phyloP scores from a whole-genome alignment of 2,329 filamentous ascomycete species.

The Hymenoscyphus fraxineus region DNA sequence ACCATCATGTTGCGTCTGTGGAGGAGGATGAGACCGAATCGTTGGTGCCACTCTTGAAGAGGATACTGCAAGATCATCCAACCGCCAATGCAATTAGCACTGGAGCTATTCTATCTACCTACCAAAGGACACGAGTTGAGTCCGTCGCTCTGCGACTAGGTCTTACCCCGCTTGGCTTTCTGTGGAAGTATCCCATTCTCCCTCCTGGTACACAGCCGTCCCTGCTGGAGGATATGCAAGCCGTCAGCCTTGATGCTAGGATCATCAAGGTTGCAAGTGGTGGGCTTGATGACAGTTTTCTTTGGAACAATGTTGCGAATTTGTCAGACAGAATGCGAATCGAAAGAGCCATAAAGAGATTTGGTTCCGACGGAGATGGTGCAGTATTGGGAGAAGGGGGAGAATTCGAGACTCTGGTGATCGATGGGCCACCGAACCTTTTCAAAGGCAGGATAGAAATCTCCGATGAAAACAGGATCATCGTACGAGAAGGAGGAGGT shows the following conservation, averaged over 20 bases:
- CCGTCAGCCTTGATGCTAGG: slow-evolving; percentile 74
- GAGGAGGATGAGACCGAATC: slow-evolving; percentile 80
- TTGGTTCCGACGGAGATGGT: slow-evolving; percentile 61
- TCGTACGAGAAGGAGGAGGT: slow-evolving; percentile 69
- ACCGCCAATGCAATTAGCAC: slow-evolving; percentile 82
- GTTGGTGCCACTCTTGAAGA: slow-evolving; percentile 68
- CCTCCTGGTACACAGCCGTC: slow-evolving; percentile 45
- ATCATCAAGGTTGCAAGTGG: slow-evolving; percentile 94
- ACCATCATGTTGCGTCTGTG: slow-evolving; percentile 40
- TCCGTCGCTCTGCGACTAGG: slow-evolving; percentile 83
- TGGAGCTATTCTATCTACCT: slow-evolving; percentile 90
- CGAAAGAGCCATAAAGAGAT: slow-evolving; percentile 56
- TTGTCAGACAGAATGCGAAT: slow-evolving; percentile 45
- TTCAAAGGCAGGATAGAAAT: slow-evolving; percentile 72
- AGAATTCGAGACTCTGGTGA: slow-evolving; percentile 89
- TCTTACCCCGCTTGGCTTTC: slow-evolving; percentile 75
- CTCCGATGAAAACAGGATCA: slow-evolving; percentile 46
- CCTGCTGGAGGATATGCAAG: slow-evolving; percentile 78
- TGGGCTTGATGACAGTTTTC: slow-evolving; percentile 72
- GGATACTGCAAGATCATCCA: slow-evolving; percentile 66
- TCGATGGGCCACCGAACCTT: slow-evolving; percentile 70
- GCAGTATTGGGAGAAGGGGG: slow-evolving; percentile 87
- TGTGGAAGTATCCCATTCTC: slow-evolving; percentile 86
- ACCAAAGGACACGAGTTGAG: slow-evolving; percentile 94
- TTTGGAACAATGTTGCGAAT: slow-evolving; percentile 77